These are phyloP conservation scores for Macrophomina phaseolina DNA, from an alignment of 2,329 filamentous ascomycete genomes.

Conservation along the genomic window DNA sequence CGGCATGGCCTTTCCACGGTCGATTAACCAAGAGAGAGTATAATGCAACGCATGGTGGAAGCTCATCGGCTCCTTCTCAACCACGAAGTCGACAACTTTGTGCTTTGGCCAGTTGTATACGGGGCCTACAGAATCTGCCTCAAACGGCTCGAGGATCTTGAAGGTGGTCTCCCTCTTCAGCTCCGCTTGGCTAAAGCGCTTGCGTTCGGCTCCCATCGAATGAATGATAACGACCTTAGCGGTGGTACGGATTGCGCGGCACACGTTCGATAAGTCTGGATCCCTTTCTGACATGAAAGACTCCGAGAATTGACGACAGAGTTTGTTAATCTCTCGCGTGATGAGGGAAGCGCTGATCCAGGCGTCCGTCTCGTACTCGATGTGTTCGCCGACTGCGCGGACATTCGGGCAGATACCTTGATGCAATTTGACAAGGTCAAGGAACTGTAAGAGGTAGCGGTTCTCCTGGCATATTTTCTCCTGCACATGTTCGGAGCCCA, in stretches of 20 bases:
- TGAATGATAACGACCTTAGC: conserved; percentile 87
- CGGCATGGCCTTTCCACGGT: conserved; percentile 80
- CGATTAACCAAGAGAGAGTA: conserved; percentile 92
- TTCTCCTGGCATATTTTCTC: conserved; percentile 81
- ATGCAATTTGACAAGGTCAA: conserved; percentile 93
- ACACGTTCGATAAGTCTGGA: conserved; percentile 70
- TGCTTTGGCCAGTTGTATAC: conserved; percentile 57
- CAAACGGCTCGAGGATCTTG: conserved; percentile 77
- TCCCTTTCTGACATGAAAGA: conserved; percentile 75
- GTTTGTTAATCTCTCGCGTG: conserved; percentile 90
- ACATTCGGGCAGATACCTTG: conserved; percentile 97
- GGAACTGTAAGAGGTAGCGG: conserved; percentile 89
- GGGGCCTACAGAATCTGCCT: conserved; percentile 67
- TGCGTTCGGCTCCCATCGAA: conserved; percentile 85
- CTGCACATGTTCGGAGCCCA: conserved; percentile 87
- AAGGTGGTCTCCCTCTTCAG: conserved; percentile 86
- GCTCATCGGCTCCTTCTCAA: conserved; percentile 89
- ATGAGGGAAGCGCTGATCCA: conserved; percentile 97
- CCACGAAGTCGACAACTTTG: conserved; percentile 74
- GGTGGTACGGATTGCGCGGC: conserved; percentile 72
- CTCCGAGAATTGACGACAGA: conserved; percentile 87
- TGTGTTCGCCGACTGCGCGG: conserved; percentile 89
- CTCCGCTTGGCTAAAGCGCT: conserved; percentile 83
- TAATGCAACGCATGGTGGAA: conserved; percentile 98
- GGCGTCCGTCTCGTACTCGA: conserved; percentile 96